Evolutionary conservation across 2,329 filamentous ascomycete species (phyloP), one percentile per base, ranked within the genome.

Genomic region (Alternaria sp.): DNA sequence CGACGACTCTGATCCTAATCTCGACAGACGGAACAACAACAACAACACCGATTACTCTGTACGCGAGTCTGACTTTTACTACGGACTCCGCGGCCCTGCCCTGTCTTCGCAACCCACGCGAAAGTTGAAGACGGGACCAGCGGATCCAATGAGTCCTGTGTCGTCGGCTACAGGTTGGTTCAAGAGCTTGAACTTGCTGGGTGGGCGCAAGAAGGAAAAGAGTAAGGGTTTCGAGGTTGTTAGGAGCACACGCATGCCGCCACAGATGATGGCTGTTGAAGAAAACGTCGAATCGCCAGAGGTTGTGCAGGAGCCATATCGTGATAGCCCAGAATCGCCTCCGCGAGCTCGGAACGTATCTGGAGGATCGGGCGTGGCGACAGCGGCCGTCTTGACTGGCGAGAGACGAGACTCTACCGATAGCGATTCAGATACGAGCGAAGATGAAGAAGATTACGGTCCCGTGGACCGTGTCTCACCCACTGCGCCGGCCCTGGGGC

Each of bases 171-270:
- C 91, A 0, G 92, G 93, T 5, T 99, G 94, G 93, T 88, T 98
- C 77, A 90, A 92, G 68, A 87, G 68, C 32, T 43, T 78, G 20
- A 69, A 85, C 53, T 75, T 97, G 6, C 87, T 97, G 59, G 89
- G 89, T 12, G 91, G 90, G 16, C 96, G 96, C 80, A 93, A 89
- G 7, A 97, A 97, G 75, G 94, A 97, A 67, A 96, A 96, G 79
- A 90, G 90, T 66, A 98, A 98, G 79, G 95, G 95, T 0, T 99
- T 99, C 68, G 95, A 98, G 77, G 95, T 99, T 5, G 94, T 99
- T 16, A 85, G 95, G 71, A 97, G 94, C 75, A 88, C 93, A 7
- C 87, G 94, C 56, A 93, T 95, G 82, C 93, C 93, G 9, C 80
- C 78, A 3, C 90, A 91, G 7, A 89, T 89, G 59, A 91, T 93